Evolutionary conservation across 1,284 basidiomycete genomes (phyloP).

Genomic region (Trametes polyzona): DNA sequence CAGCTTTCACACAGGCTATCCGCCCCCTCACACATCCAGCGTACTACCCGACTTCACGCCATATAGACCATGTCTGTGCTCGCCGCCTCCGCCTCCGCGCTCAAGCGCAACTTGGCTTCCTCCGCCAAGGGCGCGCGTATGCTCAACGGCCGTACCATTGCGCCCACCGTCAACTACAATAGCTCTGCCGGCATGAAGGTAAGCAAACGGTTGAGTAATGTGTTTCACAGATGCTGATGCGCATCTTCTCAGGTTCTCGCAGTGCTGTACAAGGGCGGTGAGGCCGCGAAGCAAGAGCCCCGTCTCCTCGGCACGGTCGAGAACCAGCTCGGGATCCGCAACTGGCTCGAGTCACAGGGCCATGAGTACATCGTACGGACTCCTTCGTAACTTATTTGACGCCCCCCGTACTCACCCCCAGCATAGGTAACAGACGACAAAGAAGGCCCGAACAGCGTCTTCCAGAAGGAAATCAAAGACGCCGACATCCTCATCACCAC

Average conservation of each 20-base stretch:
- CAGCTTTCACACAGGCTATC: too few relatives aligned
- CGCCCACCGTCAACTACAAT: conserved; percentile 13
- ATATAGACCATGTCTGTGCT: conserved; percentile 18
- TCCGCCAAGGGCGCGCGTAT: conserved; percentile 14
- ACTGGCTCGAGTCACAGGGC: conserved; percentile 77
- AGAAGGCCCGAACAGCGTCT: conserved; percentile 84
- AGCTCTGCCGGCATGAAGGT: conserved; percentile 30
- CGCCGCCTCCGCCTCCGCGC: conserved; percentile 16
- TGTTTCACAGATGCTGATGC: background rate
- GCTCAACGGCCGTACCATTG: conserved; percentile 17
- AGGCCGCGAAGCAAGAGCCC: conserved; percentile 80
- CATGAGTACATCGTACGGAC: conserved; percentile 72
- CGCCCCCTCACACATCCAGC: background rate
- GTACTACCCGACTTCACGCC: background rate
- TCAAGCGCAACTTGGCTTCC: conserved; percentile 19
- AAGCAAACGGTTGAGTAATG: background rate
- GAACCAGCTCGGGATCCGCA: conserved; percentile 82
- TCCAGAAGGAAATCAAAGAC: conserved; percentile 88
- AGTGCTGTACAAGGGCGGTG: conserved; percentile 77
- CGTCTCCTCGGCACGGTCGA: conserved; percentile 89
- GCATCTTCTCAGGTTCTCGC: conserved; percentile 65
- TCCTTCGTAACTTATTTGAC: too few relatives aligned
- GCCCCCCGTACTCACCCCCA: conserved; percentile 1
- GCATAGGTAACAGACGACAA: conserved; percentile 83
- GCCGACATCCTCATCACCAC: conserved; percentile 86